Evolutionary conservation across 305 asterid species (phyloP), one percentile per base, ranked within the genome.

Genomic region (Fraxinus latifolia): DNA sequence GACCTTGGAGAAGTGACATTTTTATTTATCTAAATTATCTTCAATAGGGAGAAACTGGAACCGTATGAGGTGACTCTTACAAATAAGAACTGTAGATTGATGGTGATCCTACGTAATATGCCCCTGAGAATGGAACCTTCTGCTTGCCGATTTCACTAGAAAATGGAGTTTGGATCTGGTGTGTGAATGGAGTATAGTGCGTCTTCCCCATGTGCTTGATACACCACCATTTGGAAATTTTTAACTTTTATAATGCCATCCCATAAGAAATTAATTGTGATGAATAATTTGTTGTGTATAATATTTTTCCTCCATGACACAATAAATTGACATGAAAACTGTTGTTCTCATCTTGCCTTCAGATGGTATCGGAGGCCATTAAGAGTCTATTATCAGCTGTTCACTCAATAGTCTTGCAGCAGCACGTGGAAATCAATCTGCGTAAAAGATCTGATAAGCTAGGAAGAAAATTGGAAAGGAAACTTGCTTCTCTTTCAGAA

Each of bases 321-420:
- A 14, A 27, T 67, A 27, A 11, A 27, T 67, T 67, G 74, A 67
- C 74, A 27, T 2, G 37, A 6, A 27, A 27, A 67, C 37, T 67
- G 14, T 29, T 27, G 36, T 25, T 27, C 19, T 12, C 17, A 42
- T 42, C 74, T 34, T 70, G 37, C 60, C 21, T 81, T 78, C 92
- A 94, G 98, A 85, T 90, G 86, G 94, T 89, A 55, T 85, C 92
- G 4, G 96, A 91, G 37, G 91, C 98, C 79, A 94, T 94, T 53
- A 91, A 87, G 84, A 55, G 87, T 81, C 85, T 94, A 17, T 67
- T 90, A 60, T 86, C 95, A 37, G 87, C 90, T 42, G 89, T 94
- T 76, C 88, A 89, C 31, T 68, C 91, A 74, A 91, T 94, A 71
- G 79, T 90, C 9, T 77, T 84, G 74, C 97, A 91, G 89, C 98